Conservation (phyloP, 352 stramenopile species). For the Pythium periplocum region DNA sequence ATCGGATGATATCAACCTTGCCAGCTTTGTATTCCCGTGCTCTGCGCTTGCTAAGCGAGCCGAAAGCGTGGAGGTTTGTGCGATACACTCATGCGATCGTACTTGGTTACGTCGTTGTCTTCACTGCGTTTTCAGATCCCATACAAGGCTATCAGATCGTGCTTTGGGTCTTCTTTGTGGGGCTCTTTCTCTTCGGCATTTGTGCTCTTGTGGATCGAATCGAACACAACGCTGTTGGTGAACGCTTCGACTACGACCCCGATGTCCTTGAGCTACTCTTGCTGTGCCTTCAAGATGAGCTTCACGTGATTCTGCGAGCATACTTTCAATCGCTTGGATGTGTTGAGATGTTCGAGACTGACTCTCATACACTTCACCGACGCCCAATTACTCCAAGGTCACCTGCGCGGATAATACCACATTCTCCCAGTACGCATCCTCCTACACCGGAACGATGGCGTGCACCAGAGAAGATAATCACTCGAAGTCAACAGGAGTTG, state of each 20-base stretch:
- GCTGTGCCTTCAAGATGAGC: constrained; percentile 44
- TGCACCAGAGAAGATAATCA: no score
- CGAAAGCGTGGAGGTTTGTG: constrained; percentile 39
- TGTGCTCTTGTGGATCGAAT: constrained; percentile 41
- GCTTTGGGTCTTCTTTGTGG: constrained; percentile 24
- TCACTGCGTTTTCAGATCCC: constrained; percentile 15
- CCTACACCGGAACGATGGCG: no score
- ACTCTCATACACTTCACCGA: not conserved
- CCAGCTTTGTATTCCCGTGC: constrained; percentile 47
- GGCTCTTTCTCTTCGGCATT: constrained; percentile 40
- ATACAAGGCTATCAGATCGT: constrained; percentile 17
- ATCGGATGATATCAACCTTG: constrained; percentile 37
- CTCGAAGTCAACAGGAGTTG: no score
- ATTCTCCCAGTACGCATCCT: no score
- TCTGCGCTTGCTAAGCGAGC: constrained; percentile 43
- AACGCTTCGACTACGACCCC: constrained; percentile 21
- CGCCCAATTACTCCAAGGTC: constrained; percentile 10
- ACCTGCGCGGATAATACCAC: constrained; percentile 77
- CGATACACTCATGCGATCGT: constrained; percentile 37
- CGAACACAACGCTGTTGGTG: constrained; percentile 38
- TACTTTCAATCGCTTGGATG: constrained; percentile 43
- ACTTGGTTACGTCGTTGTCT: constrained; percentile 38
- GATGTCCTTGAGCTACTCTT: constrained; percentile 39
- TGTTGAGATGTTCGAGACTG: constrained; percentile 27
- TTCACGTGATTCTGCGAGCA: constrained; percentile 44